Percentiles rank a stretch among this genome's conserved stretches.
phyloP scores from a whole-genome alignment of 1,139 yeast genomes.

The Pichia sp. region DNA sequence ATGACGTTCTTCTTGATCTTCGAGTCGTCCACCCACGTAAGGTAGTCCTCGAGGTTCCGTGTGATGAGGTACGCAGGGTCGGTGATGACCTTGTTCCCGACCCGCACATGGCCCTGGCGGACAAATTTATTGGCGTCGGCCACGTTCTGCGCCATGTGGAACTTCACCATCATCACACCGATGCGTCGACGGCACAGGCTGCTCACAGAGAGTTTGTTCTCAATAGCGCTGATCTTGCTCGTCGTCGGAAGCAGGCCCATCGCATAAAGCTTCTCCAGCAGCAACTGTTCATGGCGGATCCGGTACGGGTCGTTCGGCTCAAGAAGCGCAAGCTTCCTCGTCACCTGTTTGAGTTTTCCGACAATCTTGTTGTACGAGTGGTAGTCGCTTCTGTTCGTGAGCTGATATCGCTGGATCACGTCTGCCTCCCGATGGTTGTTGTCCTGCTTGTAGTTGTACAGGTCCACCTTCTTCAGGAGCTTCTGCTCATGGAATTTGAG shows the following conservation, averaged over 20 bases:
- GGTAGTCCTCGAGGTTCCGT: conserved; percentile 88
- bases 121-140: conserved; percentile 86
- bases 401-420: conserved; percentile 90
- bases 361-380: conserved; percentile 88
- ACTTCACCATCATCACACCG: conserved; percentile 91
- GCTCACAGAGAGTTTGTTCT: conserved; percentile 85
- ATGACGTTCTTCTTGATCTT: conserved; percentile 89
- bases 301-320: conserved; percentile 86
- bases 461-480: conserved; percentile 90
- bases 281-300: conserved; percentile 77
- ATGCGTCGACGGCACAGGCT: conserved; percentile 89
- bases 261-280: conserved; percentile 77
- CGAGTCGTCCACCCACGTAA: conserved; percentile 94
- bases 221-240: conserved; percentile 89
- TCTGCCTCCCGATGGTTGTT: conserved; percentile 92
- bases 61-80: conserved; percentile 96
- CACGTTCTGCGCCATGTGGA: conserved; percentile 89
- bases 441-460: conserved; percentile 97
- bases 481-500: conserved; percentile 94
- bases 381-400: conserved; percentile 93
- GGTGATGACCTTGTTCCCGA: conserved; percentile 92
- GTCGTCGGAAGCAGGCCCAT: conserved; percentile 86
- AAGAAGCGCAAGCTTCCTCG: conserved; percentile 76
- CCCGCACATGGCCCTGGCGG: conserved; percentile 96
- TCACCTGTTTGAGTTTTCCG: conserved; percentile 84